phyloP scores from a whole-genome alignment of 441 rosid genomes.

The Brassica hybrid region DNA sequence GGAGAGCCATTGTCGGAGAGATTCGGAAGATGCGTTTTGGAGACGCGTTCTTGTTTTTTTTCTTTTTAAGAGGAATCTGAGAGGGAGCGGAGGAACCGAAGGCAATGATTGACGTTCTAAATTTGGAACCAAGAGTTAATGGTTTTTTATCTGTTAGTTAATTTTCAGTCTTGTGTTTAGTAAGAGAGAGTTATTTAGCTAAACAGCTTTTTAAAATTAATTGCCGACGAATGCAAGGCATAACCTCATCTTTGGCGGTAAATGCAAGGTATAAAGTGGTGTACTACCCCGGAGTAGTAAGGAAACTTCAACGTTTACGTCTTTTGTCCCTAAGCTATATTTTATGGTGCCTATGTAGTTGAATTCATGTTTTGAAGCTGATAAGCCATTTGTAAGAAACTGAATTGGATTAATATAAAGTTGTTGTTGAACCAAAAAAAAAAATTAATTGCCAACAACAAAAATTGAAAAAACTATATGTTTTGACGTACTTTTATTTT shows the following conservation, averaged over 20 bases:
- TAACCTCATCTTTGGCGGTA: too few species aligned
- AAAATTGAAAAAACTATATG: too few species aligned
- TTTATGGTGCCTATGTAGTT: too few species aligned
- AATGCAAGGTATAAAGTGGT: too few species aligned
- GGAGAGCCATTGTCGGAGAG: constrained; percentile 41
- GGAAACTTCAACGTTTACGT: too few species aligned
- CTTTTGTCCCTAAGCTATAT: too few species aligned
- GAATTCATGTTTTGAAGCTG: too few species aligned
- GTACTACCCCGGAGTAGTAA: too few species aligned
- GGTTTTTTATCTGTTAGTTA: not conserved
- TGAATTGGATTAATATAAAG: too few species aligned
- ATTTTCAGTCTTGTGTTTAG: not conserved
- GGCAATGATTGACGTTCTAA: constrained; percentile 16
- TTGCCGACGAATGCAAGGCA: not conserved
- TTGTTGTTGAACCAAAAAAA: too few species aligned
- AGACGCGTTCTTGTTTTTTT: constrained; percentile 7
- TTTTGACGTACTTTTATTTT: too few species aligned
- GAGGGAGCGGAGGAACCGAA: constrained; percentile 36
- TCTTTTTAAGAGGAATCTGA: not conserved
- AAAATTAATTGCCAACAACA: not conserved
- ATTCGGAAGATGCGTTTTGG: constrained; percentile 8
- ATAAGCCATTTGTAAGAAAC: too few species aligned
- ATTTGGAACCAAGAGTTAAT: constrained; percentile 8
- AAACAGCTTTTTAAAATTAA: not conserved
- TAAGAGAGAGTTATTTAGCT: not conserved